Evolutionary conservation across 179 eudicot species (phyloP).

Genomic region (Actinidia chinensis): DNA sequence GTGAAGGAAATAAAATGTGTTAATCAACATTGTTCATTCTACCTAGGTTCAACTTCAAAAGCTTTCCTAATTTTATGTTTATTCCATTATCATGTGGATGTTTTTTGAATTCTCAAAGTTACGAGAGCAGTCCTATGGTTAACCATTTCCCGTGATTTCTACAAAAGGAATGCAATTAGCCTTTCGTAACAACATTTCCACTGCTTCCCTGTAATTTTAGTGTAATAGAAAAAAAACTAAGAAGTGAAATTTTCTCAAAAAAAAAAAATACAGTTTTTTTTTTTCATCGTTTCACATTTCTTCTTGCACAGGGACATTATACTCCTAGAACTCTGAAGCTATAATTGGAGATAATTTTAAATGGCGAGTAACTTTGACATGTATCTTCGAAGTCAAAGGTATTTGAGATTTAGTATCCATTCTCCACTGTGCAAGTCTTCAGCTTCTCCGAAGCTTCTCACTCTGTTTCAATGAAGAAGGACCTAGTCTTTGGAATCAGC

Average conservation of each 20-base stretch:
- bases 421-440: constrained; percentile 9
- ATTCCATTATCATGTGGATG: background rate
- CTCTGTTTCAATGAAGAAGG: constrained; percentile 98
- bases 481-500: constrained; percentile 88
- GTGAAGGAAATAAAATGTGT: background rate
- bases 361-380: constrained; percentile 9
- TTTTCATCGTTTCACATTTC: background rate
- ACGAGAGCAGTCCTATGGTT: background rate
- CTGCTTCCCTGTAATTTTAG: background rate
- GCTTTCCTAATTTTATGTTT: background rate
- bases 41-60: background rate
- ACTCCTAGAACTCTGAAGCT: background rate
- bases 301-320: constrained; percentile 2
- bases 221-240: background rate
- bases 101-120: background rate
- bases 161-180: background rate
- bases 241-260: background rate
- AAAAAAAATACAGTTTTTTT: no score
- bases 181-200: background rate
- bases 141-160: background rate
- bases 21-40: background rate
- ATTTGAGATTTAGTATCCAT: constrained; percentile 6
- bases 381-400: constrained; percentile 9
- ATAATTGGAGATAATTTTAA: background rate
- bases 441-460: constrained; percentile 45